phyloP scores from a whole-genome alignment of 2,329 filamentous ascomycete genomes.

The Aspergillus uvarum region DNA sequence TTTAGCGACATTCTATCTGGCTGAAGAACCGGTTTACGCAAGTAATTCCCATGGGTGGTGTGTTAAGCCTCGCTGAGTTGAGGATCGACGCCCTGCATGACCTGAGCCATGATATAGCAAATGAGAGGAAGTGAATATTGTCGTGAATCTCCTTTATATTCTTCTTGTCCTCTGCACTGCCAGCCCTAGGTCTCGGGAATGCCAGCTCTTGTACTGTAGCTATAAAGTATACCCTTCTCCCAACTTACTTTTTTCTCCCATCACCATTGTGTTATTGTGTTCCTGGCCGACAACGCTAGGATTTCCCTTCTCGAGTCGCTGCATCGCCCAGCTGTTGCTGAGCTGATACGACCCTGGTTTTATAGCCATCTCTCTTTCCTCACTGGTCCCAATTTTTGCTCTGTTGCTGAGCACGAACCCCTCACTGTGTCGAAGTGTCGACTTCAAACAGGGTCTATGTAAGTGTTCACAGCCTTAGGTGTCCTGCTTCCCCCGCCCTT shows the following conservation, averaged over 20 bases:
- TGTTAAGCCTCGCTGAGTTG: slow-evolving; percentile 40
- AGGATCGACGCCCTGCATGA: slow-evolving; percentile 49
- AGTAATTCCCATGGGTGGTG: slow-evolving; percentile 28
- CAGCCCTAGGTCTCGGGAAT: slow-evolving; percentile 12
- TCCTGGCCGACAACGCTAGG: neutral
- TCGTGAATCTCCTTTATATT: slow-evolving; percentile 38
- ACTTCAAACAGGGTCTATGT: neutral
- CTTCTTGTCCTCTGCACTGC: slow-evolving; percentile 22
- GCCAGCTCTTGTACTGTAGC: slow-evolving; percentile 4
- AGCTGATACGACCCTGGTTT: neutral
- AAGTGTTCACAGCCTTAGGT: slow-evolving; percentile 8
- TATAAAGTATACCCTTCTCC: neutral
- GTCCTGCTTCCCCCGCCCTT: neutral
- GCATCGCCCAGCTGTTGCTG: neutral
- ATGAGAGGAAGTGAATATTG: slow-evolving; percentile 43
- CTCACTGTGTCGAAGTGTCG: slow-evolving; percentile 6
- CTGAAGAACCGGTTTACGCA: slow-evolving; percentile 19
- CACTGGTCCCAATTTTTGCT: neutral
- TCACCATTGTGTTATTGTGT: neutral
- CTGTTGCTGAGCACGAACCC: slow-evolving; percentile 8
- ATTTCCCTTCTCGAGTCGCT: slow-evolving; percentile 5
- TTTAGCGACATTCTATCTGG: slow-evolving; percentile 7
- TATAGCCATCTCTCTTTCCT: neutral
- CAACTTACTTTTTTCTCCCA: neutral
- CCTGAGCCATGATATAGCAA: slow-evolving; percentile 45